Evolutionary conservation across 495 filamentous ascomycete genomes (phyloP).

Genomic region (Xylaria bambusicola): DNA sequence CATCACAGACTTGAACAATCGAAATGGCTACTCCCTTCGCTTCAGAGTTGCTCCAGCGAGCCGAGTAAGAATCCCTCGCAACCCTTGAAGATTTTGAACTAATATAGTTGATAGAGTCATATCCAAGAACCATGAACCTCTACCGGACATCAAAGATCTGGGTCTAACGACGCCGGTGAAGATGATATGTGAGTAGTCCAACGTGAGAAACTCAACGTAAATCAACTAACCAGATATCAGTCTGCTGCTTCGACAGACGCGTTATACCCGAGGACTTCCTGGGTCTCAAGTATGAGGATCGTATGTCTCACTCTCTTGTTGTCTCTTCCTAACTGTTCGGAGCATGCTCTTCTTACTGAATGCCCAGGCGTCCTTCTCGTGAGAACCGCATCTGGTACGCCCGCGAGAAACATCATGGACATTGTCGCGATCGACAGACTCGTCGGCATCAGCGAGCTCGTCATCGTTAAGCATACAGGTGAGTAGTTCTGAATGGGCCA

Average conservation of each 20-base stretch:
- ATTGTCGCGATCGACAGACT: constrained; percentile 4
- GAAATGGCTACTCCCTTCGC: neutral
- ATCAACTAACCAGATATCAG: neutral
- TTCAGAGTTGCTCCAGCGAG: constrained; percentile 5
- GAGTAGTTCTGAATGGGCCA: no score
- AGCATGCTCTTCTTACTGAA: neutral
- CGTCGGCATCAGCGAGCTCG: neutral
- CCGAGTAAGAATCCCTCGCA: neutral
- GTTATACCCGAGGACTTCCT: constrained; percentile 4
- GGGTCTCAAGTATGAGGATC: neutral
- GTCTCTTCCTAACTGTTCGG: neutral
- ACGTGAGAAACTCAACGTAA: neutral
- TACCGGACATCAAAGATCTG: neutral
- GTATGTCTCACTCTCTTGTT: neutral
- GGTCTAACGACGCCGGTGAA: neutral
- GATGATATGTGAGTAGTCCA: constrained; percentile 8
- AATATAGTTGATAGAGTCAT: neutral
- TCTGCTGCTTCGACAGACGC: constrained; percentile 10
- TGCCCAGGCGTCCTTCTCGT: neutral
- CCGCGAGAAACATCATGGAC: constrained; percentile 2
- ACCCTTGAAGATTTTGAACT: neutral
- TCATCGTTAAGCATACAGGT: constrained; percentile 11
- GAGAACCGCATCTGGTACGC: constrained; percentile 6
- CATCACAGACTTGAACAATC: neutral
- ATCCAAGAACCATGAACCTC: constrained; percentile 6